Evolutionary conservation across 148 eudicot genomes (phyloP), one percentile per base, ranked within the genome.

Genomic region (Hydrangea macrophylla): DNA sequence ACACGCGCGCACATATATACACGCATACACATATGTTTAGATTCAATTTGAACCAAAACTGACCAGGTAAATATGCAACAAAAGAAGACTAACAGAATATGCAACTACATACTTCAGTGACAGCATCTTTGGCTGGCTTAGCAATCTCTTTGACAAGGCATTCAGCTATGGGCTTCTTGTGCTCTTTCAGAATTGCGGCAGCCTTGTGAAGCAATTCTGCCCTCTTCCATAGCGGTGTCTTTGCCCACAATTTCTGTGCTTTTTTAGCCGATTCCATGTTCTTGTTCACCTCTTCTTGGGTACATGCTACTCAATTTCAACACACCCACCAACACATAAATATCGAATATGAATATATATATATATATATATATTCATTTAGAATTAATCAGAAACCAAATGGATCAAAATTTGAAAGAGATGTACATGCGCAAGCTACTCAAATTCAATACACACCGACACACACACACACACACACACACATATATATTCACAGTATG

Each of bases 171-270:
- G 86, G 82, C 24, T 12, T 26, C 45, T 83, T 83, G 65, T 80
- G 81, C 55, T 85, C 78, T 68, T 85, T 85, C 53, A 85, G 73
- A 60, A 85, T 79, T 8, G 88, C 85, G 58, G 88, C 88, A 48
- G 85, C 88, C 62, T 79, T 85, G 56, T 85, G 88, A 45, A 85
- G 78, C 66, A 85, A 67, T 64, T 85, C 88, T 20, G 86, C 86
- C 68, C 86, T 69, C 60, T 85, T 85, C 88, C 88, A 85, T 26
- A 85, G 82, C 28, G 86, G 88, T 33, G 88, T 82, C 64, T 82
- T 85, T 31, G 86, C 84, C 88, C 88, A 85, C 75, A 72, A 15
- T 24, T 84, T 85, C 50, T 85, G 88, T 7, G 86, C 86, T 37
- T 63, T 70, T 72, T 79, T 85, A 15, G 88, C 70, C 53, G 72